A percentile compares a stretch with the other conserved stretches of the same genome.
Evolutionary conservation across 441 rosid genomes (phyloP).

Genomic region (Gossypium gossypioides): DNA sequence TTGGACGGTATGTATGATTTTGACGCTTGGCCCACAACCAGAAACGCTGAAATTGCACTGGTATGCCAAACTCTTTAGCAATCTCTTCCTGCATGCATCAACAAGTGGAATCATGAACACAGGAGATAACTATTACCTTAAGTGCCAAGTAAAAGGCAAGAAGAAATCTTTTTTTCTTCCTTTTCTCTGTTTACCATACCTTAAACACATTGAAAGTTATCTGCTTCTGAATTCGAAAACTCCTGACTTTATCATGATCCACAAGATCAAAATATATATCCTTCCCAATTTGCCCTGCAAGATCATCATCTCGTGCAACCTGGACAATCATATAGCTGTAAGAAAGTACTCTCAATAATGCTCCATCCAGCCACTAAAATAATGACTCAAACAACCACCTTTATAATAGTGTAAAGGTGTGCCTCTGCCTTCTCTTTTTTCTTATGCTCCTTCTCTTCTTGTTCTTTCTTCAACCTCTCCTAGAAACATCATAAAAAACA

Average conservation of each 20-base stretch:
- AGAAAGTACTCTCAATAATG: background rate
- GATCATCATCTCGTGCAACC: slow-evolving; percentile 48
- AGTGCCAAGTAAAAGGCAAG: background rate
- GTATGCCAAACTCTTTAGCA: slow-evolving; percentile 39
- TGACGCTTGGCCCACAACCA: slow-evolving; percentile 56
- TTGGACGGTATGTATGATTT: slow-evolving; percentile 48
- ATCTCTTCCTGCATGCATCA: slow-evolving; percentile 33
- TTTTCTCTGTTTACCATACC: slow-evolving; percentile 18
- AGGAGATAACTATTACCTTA: background rate
- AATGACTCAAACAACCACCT: slow-evolving; percentile 22
- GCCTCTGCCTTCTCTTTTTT: slow-evolving; percentile 42
- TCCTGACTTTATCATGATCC: slow-evolving; percentile 43
- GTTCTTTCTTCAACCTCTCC: slow-evolving; percentile 44
- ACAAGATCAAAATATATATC: slow-evolving; percentile 45
- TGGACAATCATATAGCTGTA: slow-evolving; percentile 11
- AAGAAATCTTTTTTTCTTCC: background rate
- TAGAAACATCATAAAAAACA: background rate
- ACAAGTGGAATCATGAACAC: slow-evolving; percentile 1
- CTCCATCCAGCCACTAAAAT: background rate
- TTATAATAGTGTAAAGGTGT: slow-evolving; percentile 40
- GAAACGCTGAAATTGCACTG: slow-evolving; percentile 40
- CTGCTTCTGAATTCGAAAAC: slow-evolving; percentile 43
- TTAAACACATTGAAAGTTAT: slow-evolving; percentile 31
- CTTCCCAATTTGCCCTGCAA: slow-evolving; percentile 38
- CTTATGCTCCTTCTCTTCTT: slow-evolving; percentile 42